Base-by-base conservation (phyloP, 306 rosid genomes). In the Vigna mungo region DNA sequence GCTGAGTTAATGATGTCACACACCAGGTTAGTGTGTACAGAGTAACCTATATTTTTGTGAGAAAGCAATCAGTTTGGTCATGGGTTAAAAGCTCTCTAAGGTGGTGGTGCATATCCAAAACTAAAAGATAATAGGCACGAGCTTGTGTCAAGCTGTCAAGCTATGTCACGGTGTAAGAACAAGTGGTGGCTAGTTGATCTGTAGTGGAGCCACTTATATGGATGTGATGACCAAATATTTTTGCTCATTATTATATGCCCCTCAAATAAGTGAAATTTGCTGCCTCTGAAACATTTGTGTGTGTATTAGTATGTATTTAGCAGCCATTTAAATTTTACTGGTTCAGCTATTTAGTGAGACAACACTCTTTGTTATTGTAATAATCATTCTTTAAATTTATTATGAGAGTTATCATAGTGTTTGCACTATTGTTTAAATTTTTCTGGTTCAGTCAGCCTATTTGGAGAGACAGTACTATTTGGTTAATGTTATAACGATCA, bases 31-130 rank as follows among this genome's bases (percentile, higher is more conserved):
- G 62, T 59, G 68, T 75, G 52, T 43, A 15, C 37, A n/a, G 36
- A n/a, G 36, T 59, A 67, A 11, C 47, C 15, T 23, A 25, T 47
- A 18, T 3, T 59, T 68, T 15, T 6, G 59, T 7, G 2, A 15
- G 43, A 43, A 73, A 74, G 27, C 47, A 60, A 11, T 53, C 48
- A n/a, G 32, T 46, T 46, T 9, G 37, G 20, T 46, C 36, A 56
- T 10, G 39, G 23, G 64, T 80, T 46, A 79, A 53, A 79, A 39
- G 51, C 63, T 18, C 14, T 64, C 51, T 12, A 62, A 51, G 46
- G 8, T 20, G 48, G 66, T 36, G 56, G 25, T 30, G 51, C 63
- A 48, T 48, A 49, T 43, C 48, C 65, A 48, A 59, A 78, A 71
- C 77, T 70, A 43, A 10, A 43, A 43, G 14, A 43, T 2, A 43